phyloP scores from a whole-genome alignment of 805 yeast species.

The Saturnispora quitensis region DNA sequence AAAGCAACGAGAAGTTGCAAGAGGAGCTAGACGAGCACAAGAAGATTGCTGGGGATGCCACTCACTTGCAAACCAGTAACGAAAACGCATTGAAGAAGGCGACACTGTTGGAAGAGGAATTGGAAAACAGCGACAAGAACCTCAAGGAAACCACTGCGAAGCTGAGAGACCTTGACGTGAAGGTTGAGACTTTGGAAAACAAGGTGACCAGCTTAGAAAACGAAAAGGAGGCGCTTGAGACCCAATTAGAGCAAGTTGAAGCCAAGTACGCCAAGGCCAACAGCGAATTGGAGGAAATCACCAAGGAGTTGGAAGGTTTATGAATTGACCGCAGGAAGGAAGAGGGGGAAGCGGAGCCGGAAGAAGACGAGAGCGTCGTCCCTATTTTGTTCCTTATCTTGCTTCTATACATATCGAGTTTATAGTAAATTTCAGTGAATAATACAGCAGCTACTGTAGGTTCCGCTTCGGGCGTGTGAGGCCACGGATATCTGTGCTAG shows the following conservation, averaged over 20 bases:
- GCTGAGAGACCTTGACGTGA: constrained; percentile 90
- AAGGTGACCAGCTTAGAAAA: constrained; percentile 85
- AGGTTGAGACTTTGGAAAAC: constrained; percentile 93
- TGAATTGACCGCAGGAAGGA: constrained; percentile 19
- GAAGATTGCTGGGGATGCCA: constrained; percentile 84
- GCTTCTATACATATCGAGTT: background rate
- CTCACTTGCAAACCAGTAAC: constrained; percentile 78
- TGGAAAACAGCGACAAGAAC: constrained; percentile 84
- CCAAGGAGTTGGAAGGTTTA: constrained; percentile 84
- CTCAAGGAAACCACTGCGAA: constrained; percentile 89
- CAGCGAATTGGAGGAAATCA: constrained; percentile 93
- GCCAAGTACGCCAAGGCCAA: constrained; percentile 76
- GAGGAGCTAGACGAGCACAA: constrained; percentile 64
- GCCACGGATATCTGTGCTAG: too few species aligned
- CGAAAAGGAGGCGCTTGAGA: constrained; percentile 87
- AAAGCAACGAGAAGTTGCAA: constrained; percentile 72
- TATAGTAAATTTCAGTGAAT: background rate
- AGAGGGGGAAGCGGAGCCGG: background rate
- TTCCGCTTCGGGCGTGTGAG: too few species aligned
- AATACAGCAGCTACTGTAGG: too few species aligned
- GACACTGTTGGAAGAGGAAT: constrained; percentile 79
- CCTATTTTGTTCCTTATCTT: background rate
- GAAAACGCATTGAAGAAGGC: constrained; percentile 88
- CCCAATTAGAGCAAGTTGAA: constrained; percentile 80
- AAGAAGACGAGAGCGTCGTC: background rate